Evolutionary conservation across 345 rosid genomes (phyloP).

Genomic region (Brassica cretica): DNA sequence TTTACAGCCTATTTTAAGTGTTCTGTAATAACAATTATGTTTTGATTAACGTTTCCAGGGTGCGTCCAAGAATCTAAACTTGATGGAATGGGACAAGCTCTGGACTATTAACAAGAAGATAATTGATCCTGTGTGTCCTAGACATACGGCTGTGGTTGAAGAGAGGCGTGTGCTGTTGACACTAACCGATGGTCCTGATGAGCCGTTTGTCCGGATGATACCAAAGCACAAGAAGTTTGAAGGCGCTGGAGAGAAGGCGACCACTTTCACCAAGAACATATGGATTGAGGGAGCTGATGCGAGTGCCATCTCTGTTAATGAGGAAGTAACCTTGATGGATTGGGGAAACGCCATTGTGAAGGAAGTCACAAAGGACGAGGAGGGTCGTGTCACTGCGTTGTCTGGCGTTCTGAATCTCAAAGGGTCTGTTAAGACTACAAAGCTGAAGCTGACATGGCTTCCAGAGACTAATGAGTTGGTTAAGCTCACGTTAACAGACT

Average conservation of each 20-base stretch:
- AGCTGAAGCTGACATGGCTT: conserved; percentile 91
- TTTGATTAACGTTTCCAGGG: conserved; percentile 50
- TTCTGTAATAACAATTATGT: background rate
- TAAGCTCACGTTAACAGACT: conserved; percentile 58
- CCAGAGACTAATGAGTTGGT: conserved; percentile 61
- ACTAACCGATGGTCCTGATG: conserved; percentile 63
- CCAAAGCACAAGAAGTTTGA: conserved; percentile 88
- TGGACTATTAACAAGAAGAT: conserved; percentile 96
- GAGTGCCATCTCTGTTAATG: conserved; percentile 55
- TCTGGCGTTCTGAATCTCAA: conserved; percentile 73
- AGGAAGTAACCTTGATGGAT: conserved; percentile 91
- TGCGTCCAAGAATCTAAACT: conserved; percentile 87
- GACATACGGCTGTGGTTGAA: conserved; percentile 87
- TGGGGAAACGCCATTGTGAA: conserved; percentile 91
- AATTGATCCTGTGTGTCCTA: conserved; percentile 89
- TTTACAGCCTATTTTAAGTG: too few species aligned
- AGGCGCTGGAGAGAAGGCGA: conserved; percentile 93
- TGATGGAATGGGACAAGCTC: conserved; percentile 98
- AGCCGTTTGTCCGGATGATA: conserved; percentile 67
- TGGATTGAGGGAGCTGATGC: conserved; percentile 92
- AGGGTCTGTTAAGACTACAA: conserved; percentile 88
- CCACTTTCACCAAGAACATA: conserved; percentile 71
- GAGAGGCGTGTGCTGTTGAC: conserved; percentile 61
- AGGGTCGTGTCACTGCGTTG: conserved; percentile 56
- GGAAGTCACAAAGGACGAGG: conserved; percentile 60